Evolutionary conservation across 2,329 filamentous ascomycete genomes (phyloP).

Genomic region (Fusarium stilboides): DNA sequence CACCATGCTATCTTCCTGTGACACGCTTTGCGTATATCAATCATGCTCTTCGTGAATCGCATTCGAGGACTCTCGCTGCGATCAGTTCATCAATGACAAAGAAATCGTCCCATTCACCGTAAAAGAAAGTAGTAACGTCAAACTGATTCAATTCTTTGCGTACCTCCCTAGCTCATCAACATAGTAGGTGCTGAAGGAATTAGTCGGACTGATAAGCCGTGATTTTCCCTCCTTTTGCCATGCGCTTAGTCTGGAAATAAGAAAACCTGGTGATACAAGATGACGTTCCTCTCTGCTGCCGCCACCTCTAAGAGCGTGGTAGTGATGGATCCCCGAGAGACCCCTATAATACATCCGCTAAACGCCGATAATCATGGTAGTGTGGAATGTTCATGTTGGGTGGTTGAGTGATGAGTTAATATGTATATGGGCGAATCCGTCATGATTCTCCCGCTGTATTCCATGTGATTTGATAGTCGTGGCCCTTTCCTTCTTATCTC

Average conservation of each 20-base stretch:
- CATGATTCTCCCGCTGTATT: conserved; percentile 8
- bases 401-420: conserved; percentile 41
- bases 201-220: conserved; percentile 20
- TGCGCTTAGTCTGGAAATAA: conserved; percentile 29
- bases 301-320: conserved; percentile 30
- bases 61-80: background rate
- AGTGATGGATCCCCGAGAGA: conserved; percentile 35
- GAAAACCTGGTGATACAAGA: conserved; percentile 46
- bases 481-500: conserved; percentile 42
- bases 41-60: background rate
- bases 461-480: background rate
- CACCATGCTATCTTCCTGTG: background rate
- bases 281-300: conserved; percentile 27
- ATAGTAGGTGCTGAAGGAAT: conserved; percentile 16
- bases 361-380: conserved; percentile 49
- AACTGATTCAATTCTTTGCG: conserved; percentile 35
- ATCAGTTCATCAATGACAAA: background rate
- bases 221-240: conserved; percentile 35
- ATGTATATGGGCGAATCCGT: conserved; percentile 10
- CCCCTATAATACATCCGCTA: conserved; percentile 52
- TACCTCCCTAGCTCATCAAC: conserved; percentile 18
- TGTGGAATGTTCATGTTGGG: conserved; percentile 38
- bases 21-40: background rate
- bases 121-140: background rate
- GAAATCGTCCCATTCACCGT: background rate